Conservation (phyloP, 495 filamentous ascomycete genomes). For the Lepidopterella palustris region DNA sequence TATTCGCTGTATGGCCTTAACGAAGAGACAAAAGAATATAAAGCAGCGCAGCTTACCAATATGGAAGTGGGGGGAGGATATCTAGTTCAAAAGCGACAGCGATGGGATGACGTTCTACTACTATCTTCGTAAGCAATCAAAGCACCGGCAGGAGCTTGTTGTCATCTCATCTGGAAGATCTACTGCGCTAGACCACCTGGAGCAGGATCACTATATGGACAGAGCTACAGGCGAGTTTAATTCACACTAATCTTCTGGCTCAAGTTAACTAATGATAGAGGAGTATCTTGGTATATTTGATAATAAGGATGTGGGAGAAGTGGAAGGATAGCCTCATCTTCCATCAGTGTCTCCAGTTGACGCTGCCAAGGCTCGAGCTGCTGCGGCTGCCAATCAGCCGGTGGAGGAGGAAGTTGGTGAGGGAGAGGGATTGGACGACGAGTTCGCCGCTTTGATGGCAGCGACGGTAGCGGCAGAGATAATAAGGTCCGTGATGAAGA, state of each 20-base stretch:
- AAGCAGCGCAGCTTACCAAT: background rate
- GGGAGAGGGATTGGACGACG: too few relatives aligned
- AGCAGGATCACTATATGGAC: background rate
- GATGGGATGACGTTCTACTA: background rate
- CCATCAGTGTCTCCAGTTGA: too few relatives aligned
- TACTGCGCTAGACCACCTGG: background rate
- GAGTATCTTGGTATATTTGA: too few relatives aligned
- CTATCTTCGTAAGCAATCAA: background rate
- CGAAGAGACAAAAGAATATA: background rate
- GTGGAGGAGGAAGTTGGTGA: too few relatives aligned
- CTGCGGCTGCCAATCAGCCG: too few relatives aligned
- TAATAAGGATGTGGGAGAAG: too few relatives aligned
- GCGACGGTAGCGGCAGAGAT: too few relatives aligned
- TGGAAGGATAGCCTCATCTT: too few relatives aligned
- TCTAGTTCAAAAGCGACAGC: background rate
- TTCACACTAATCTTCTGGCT: background rate
- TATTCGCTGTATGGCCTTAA: background rate
- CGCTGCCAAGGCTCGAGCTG: too few relatives aligned
- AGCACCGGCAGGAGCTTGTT: background rate
- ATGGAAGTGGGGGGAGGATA: background rate
- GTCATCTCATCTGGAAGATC: too few relatives aligned
- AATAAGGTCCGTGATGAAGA: too few relatives aligned
- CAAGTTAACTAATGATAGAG: background rate
- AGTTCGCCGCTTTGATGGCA: too few relatives aligned
- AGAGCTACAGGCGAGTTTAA: background rate